These are phyloP conservation scores for Ogataea sp. DNA, from an alignment of 805 yeast genomes.

Conservation along the genomic window DNA sequence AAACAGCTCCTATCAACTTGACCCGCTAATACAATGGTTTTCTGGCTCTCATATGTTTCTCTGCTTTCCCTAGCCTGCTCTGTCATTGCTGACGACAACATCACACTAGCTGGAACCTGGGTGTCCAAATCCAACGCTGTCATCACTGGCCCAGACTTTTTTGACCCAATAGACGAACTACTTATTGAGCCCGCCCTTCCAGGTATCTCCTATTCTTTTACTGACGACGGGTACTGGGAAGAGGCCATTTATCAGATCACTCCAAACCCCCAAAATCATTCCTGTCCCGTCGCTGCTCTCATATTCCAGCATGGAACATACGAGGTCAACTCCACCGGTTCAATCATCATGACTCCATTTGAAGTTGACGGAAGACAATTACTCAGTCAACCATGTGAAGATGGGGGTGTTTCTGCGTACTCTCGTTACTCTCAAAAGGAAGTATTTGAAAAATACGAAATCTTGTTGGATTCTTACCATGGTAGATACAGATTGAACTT, in stretches of 20 bases:
- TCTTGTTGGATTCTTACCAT: conserved; percentile 67
- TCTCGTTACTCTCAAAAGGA: conserved; percentile 66
- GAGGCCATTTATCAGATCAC: conserved; percentile 79
- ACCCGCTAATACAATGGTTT: neutral
- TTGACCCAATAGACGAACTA: conserved; percentile 92
- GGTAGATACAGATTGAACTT: conserved; percentile 75
- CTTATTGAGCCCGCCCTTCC: conserved; percentile 94
- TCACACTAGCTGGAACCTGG: conserved; percentile 80
- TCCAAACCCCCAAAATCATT: conserved; percentile 63
- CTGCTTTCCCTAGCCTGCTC: neutral
- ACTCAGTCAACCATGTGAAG: conserved; percentile 80
- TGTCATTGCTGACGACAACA: neutral
- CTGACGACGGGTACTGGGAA: conserved; percentile 86
- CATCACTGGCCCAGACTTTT: conserved; percentile 94
- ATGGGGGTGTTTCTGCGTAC: conserved; percentile 51
- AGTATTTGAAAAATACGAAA: conserved; percentile 46
- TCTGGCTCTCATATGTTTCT: neutral
- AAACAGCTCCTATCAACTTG: neutral
- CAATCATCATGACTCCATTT: conserved; percentile 63
- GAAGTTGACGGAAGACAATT: conserved; percentile 90
- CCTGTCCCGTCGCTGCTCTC: conserved; percentile 76
- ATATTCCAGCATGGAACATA: conserved; percentile 89
- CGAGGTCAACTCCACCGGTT: conserved; percentile 52
- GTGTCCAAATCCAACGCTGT: conserved; percentile 88
- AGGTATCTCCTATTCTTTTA: conserved; percentile 88